These are phyloP conservation scores for Cutaneotrichosporon sp. DNA, from an alignment of 1,284 basidiomycete genomes.

Conservation along the genomic window DNA sequence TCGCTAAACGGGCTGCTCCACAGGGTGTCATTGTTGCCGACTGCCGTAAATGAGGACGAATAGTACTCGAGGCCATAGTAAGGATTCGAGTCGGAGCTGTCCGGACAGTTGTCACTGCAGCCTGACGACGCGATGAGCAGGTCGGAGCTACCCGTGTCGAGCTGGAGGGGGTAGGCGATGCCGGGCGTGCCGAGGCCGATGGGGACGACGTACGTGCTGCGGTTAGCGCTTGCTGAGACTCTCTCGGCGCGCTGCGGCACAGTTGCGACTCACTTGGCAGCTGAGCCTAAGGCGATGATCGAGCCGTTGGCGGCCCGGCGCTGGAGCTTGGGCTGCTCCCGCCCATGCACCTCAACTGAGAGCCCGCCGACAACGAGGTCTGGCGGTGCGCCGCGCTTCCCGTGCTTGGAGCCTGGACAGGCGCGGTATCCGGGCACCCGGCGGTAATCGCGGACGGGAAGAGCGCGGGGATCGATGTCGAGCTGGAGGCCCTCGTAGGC, in stretches of 20 bases:
- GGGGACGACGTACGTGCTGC: slow-evolving; percentile 44
- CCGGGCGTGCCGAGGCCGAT: slow-evolving; percentile 43
- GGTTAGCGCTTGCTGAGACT: background rate
- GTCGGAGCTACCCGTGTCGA: slow-evolving; percentile 49
- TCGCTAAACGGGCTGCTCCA: slow-evolving; percentile 42
- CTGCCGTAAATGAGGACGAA: slow-evolving; percentile 28
- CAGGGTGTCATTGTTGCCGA: slow-evolving; percentile 34
- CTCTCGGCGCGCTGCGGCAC: too few relatives aligned
- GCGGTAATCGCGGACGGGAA: background rate
- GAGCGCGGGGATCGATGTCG: background rate
- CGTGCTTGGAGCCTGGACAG: background rate
- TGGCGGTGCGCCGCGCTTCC: background rate
- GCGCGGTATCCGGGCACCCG: slow-evolving; percentile 2
- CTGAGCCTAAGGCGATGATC: slow-evolving; percentile 16
- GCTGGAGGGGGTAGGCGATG: slow-evolving; percentile 43
- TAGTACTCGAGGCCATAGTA: slow-evolving; percentile 37
- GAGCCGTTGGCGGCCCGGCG: slow-evolving; percentile 14
- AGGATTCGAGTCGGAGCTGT: slow-evolving; percentile 29
- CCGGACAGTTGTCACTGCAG: slow-evolving; percentile 39
- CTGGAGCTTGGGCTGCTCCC: background rate
- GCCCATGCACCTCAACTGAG: slow-evolving; percentile 9
- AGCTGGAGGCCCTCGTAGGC: background rate
- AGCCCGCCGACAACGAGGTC: slow-evolving; percentile 13
- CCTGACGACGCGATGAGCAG: slow-evolving; percentile 43
- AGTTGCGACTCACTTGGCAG: slow-evolving; percentile 8